Evolutionary conservation across 75 land plant genomes (phyloP), one percentile per base, ranked within the genome.

Genomic region (Chamaecyparis obtusa): DNA sequence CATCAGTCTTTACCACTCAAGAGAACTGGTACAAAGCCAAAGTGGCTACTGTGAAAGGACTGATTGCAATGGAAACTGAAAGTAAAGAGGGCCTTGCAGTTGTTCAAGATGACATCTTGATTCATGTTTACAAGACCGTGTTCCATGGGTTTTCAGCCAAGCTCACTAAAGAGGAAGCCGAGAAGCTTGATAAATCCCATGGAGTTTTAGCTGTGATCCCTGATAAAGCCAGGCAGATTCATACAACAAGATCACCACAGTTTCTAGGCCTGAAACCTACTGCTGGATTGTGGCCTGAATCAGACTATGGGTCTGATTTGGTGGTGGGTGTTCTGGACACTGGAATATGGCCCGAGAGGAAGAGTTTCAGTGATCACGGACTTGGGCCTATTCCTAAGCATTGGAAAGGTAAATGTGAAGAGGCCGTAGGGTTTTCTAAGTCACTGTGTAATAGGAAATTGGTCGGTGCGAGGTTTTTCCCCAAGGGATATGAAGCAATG

Each of bases 161-260:
- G 24, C 87, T 96, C 16, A 84, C 93, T 5, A 85, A 83, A 24
- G 84, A 79, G 24, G 84, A 89, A 46, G 97, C 93, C 10, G 88
- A 86, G 30, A 84, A 88, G 33, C 76, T 94, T 48, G 57, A 77
- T 86, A 44, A 55, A 5, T 85, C 91, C 83, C 94, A 93, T 17
- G 90, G 95, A 13, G 90, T 97, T 1, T 91, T 96, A 72, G 91
- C 92, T 32, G 91, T 92, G 24, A 85, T 92, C 82, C 91, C 91
- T n/a, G 99, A 98, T 85, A 90, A 86, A 15, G 90, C 83, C 24
- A 93, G 94, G 86, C 87, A 90, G 74, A 93, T 96, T 36, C 97
- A 98, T 92, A 98, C 99, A 57, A 98, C 99, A 1, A 93, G 97
- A 77, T 97, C 98, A 11, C 99, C 99, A 10, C 95, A 95, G 91